Evolutionary conservation across 2,329 filamentous ascomycete genomes (phyloP), one percentile per base, ranked within the genome.

Genomic region (Alternaria sp.): DNA sequence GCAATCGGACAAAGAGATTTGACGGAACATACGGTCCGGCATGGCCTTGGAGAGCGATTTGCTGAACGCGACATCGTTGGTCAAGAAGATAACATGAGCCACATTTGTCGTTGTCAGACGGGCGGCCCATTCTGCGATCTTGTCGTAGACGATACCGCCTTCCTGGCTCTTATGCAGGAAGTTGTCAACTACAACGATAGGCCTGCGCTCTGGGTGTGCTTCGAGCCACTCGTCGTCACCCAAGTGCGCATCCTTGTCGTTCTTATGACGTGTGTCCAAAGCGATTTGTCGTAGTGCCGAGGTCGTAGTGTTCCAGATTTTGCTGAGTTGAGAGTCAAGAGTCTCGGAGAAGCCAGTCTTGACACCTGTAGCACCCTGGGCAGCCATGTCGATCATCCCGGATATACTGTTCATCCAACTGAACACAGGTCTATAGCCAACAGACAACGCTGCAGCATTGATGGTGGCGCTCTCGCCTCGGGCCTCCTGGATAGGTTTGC

Each of bases 341-440:
- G 93, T 97, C 75, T 97, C 94, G 0, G 92, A 96, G 75, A 98
- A 97, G 7, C 94, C 94, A 6, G 93, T 91, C 80, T 98, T 97
- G 59, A 96, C 91, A 12, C 94, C 94, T 20, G 94, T 96, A 12
- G 95, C 95, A 69, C 94, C 92, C 76, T 97, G 94, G 1, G 95
- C 92, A 22, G 94, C 95, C 38, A 98, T 86, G 70, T 98, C 95
- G 65, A 97, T 84, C 80, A 97, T 87, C 75, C 93, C 96, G 79
- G 92, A 96, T 66, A 98, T 88, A 72, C 89, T 97, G 78, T 98
- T 97, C 80, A 96, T 91, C 92, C 94, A 98, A 0, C 92, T 96
- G 77, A 99, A 99, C 0, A 99, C 88, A 0, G 95, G 95, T 8
- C 91, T 86, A 75, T 97, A 98, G 8, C 95, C 94, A 49, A 98